Evolutionary conservation across 2,329 filamentous ascomycete genomes (phyloP).

Genomic region (Alternaria consortialis): DNA sequence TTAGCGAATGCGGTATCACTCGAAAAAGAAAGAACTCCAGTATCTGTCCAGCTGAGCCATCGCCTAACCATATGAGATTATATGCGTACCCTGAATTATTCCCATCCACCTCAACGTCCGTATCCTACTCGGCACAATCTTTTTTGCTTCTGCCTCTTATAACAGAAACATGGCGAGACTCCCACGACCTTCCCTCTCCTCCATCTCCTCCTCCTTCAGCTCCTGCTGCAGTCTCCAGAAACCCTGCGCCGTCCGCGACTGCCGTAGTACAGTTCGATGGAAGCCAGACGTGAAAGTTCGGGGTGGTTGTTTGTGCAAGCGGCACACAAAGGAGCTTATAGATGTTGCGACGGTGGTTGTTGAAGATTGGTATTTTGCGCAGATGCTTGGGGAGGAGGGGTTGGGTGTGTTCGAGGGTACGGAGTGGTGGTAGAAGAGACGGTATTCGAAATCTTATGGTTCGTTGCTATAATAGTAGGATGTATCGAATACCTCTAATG

Average conservation of each 20-base stretch:
- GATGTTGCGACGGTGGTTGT: neutral
- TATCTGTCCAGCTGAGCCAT: neutral
- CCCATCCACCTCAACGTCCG: neutral
- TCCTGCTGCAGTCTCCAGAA: conserved; percentile 1
- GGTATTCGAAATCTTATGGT: neutral
- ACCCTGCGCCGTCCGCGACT: neutral
- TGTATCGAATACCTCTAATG: too few relatives aligned
- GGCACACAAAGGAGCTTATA: neutral
- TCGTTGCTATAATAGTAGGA: too few relatives aligned
- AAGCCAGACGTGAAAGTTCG: neutral
- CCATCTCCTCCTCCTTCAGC: neutral
- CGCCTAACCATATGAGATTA: neutral
- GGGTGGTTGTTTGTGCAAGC: neutral
- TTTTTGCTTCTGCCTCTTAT: too few relatives aligned
- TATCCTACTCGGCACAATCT: too few relatives aligned
- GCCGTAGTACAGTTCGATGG: neutral
- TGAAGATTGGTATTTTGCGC: conserved; percentile 1
- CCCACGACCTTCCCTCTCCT: neutral
- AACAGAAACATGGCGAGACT: neutral
- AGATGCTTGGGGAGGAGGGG: neutral
- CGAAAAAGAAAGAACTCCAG: neutral
- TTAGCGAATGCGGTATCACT: neutral
- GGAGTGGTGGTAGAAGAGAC: neutral
- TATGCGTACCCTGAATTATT: neutral
- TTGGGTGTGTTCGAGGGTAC: neutral